phyloP scores from a whole-genome alignment of 2,329 filamentous ascomycete species.

The Lachnellula suecica region DNA sequence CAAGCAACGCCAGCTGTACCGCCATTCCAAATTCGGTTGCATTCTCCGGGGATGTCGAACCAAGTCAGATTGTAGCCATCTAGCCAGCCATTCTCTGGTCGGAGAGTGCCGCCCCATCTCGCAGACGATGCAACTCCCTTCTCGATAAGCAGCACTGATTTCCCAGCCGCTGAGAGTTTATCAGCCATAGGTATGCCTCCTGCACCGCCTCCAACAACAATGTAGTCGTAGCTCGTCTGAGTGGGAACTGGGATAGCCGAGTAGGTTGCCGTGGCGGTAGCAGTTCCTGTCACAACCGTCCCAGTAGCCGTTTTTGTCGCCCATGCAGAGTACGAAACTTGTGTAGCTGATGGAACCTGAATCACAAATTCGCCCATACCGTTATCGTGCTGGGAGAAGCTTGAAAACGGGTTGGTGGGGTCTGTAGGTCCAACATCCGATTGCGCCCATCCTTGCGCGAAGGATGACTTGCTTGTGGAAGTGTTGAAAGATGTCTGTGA shows the following conservation, averaged over 20 bases:
- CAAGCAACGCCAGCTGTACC: constrained; percentile 51
- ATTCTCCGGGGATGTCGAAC: constrained; percentile 70
- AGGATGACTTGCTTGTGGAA: constrained; percentile 42
- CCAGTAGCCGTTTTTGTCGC: constrained; percentile 22
- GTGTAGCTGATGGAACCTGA: constrained; percentile 41
- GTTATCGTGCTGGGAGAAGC: constrained; percentile 54
- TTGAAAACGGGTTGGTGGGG: constrained; percentile 43
- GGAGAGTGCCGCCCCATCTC: constrained; percentile 55
- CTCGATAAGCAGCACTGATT: constrained; percentile 63
- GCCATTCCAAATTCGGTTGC: constrained; percentile 58
- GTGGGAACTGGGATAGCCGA: constrained; percentile 45
- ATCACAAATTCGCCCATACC: constrained; percentile 54
- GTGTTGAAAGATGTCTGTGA: constrained; percentile 40
- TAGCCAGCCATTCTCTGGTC: constrained; percentile 51
- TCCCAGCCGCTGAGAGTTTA: constrained; percentile 59
- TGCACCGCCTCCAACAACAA: constrained; percentile 53
- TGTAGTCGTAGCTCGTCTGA: constrained; percentile 50
- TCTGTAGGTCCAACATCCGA: constrained; percentile 38
- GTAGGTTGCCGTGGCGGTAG: constrained; percentile 45
- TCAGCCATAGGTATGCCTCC: constrained; percentile 55
- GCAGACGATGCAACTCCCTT: constrained; percentile 61
- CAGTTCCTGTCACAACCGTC: constrained; percentile 27
- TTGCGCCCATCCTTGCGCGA: constrained; percentile 58
- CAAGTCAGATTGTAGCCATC: constrained; percentile 63
- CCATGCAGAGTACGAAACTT: constrained; percentile 35